Percentiles rank a stretch among this genome's conserved stretches.
phyloP scores from a whole-genome alignment of 768 basidiomycete genomes.

The Leccinellum albellum region DNA sequence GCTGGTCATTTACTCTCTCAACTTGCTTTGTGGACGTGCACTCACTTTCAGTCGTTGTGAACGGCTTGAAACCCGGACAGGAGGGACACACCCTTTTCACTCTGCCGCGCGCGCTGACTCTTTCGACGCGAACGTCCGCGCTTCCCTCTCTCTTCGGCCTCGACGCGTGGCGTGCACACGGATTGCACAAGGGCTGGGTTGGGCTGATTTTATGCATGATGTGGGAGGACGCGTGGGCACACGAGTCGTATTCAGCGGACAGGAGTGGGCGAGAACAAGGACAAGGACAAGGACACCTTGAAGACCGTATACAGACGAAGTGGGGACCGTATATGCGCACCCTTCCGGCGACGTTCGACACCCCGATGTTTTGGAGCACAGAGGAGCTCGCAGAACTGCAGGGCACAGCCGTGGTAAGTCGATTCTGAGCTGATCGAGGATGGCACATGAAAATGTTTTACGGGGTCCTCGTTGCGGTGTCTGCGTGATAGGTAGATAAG shows the following conservation, averaged over 20 bases:
- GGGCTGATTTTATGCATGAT: constrained; percentile 92
- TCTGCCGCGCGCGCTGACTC: constrained; percentile 71
- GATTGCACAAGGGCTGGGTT: constrained; percentile 73
- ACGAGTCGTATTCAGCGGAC: constrained; percentile 50
- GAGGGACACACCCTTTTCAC: constrained; percentile 74
- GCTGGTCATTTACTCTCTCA: background rate
- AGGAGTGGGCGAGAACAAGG: background rate
- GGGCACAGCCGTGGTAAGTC: constrained; percentile 87
- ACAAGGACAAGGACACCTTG: background rate
- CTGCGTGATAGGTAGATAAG: constrained; percentile 52
- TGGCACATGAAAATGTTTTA: background rate
- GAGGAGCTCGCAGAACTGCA: constrained; percentile 68
- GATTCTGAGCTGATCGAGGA: constrained; percentile 1
- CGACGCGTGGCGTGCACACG: constrained; percentile 58
- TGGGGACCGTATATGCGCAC: constrained; percentile 30
- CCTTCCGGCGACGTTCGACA: constrained; percentile 73
- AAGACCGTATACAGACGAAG: background rate
- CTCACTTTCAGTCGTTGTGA: background rate
- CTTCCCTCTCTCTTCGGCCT: constrained; percentile 59
- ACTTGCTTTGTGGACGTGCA: background rate
- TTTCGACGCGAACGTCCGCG: constrained; percentile 73
- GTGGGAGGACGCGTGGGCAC: constrained; percentile 79
- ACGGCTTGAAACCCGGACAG: constrained; percentile 37
- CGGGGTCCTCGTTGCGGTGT: background rate
- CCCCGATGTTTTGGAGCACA: constrained; percentile 91